Evolutionary conservation across 2,329 filamentous ascomycete genomes (phyloP).

Genomic region (Domatiomyces catenatus): DNA sequence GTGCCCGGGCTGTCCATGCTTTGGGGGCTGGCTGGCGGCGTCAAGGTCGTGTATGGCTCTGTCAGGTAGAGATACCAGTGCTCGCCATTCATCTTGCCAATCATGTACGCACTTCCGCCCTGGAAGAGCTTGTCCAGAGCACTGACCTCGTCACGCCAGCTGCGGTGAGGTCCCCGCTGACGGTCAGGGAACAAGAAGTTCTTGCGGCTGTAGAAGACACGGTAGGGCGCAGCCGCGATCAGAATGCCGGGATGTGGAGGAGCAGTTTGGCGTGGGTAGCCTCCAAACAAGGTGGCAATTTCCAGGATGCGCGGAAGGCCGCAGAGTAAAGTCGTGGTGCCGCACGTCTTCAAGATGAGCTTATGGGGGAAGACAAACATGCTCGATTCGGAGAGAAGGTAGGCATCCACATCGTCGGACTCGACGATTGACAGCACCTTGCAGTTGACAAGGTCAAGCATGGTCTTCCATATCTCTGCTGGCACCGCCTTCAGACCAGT

Average conservation of each 20-base stretch:
- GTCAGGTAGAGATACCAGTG: conserved; percentile 99
- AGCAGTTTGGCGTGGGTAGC: conserved; percentile 70
- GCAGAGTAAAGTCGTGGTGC: conserved; percentile 82
- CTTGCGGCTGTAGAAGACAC: conserved; percentile 97
- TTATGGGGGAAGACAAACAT: conserved; percentile 99
- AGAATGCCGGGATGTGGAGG: conserved; percentile 50
- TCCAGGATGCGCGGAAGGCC: conserved; percentile 82
- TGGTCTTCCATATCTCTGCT: conserved; percentile 76
- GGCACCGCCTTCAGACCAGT: conserved; percentile 75
- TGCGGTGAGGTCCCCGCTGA: conserved; percentile 85
- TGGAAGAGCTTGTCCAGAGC: conserved; percentile 84
- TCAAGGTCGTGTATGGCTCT: conserved; percentile 62
- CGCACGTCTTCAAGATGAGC: conserved; percentile 94
- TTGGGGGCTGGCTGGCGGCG: conserved; percentile 62
- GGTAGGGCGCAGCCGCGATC: conserved; percentile 73
- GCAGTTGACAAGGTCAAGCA: conserved; percentile 97
- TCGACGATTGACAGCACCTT: conserved; percentile 90
- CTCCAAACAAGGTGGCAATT: conserved; percentile 72
- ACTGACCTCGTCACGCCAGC: conserved; percentile 92
- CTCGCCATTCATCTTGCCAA: conserved; percentile 98
- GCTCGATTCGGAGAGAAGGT: conserved; percentile 94
- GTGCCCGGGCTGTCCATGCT: conserved; percentile 34
- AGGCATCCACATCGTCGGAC: conserved; percentile 88
- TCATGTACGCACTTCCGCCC: conserved; percentile 94
- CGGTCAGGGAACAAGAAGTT: conserved; percentile 93